Percentiles rank a stretch among this genome's conserved stretches.
These are phyloP conservation scores for Cardiospermum halicacabum DNA, from an alignment of 345 rosid species.

Conservation along the genomic window DNA sequence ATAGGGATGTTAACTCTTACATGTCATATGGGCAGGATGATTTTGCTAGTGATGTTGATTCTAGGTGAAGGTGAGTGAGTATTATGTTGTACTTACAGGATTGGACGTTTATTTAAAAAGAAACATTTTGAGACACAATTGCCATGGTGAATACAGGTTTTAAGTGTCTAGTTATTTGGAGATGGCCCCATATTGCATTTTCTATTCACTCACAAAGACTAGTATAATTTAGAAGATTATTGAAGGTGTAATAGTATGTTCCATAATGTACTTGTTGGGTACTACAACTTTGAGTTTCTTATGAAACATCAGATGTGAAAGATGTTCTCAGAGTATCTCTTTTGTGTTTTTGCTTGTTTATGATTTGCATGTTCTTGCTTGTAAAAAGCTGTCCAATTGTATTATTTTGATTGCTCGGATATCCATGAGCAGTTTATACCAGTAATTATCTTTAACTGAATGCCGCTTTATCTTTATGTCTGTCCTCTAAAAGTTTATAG, in stretches of 20 bases:
- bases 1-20: neutral
- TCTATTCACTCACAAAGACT: no score
- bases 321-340: neutral
- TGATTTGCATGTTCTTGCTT: neutral
- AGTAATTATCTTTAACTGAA: neutral
- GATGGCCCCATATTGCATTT: no score
- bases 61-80: neutral
- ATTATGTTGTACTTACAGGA: neutral
- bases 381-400: neutral
- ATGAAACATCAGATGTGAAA: neutral
- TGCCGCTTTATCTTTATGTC: neutral
- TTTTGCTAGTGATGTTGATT: neutral
- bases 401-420: neutral
- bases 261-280: neutral
- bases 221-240: no score
- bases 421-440: neutral
- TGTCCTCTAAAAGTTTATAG: constrained; percentile 1
- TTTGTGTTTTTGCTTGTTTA: neutral
- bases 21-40: no score
- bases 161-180: no score
- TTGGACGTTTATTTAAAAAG: neutral
- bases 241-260: no score
- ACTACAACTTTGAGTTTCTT: neutral
- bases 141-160: no score
- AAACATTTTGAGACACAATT: neutral